phyloP scores from a whole-genome alignment of 495 filamentous ascomycete genomes.

The Daldinia loculata region DNA sequence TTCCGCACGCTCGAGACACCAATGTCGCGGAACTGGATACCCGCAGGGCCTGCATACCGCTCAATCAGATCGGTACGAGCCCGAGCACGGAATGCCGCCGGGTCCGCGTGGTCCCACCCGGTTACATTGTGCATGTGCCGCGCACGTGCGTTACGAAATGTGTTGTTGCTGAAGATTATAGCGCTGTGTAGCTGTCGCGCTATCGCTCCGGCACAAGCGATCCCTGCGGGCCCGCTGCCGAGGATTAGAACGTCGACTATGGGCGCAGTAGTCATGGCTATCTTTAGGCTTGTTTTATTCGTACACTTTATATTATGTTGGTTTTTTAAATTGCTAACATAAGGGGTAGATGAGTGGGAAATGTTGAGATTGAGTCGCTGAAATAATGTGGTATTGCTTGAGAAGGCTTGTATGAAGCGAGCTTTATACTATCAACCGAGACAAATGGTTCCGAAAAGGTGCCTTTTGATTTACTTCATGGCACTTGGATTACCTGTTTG shows the following conservation, averaged over 20 bases:
- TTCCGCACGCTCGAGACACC: constrained; percentile 44
- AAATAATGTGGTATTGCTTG: not conserved
- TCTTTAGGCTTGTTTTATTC: not conserved
- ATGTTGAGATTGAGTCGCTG: not conserved
- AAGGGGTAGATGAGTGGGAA: not conserved
- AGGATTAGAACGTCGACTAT: constrained; percentile 62
- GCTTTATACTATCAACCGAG: not conserved
- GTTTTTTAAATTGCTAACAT: not conserved
- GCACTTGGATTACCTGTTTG: not conserved
- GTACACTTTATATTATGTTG: not conserved
- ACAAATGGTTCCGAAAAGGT: not conserved
- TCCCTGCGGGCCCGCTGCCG: constrained; percentile 65
- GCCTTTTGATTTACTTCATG: not conserved
- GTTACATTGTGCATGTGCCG: constrained; percentile 63
- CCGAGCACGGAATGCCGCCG: constrained; percentile 51
- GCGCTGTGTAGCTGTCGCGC: constrained; percentile 58
- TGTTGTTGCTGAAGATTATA: constrained; percentile 59
- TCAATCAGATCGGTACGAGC: constrained; percentile 48
- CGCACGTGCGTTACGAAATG: constrained; percentile 58
- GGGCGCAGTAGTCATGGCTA: not conserved
- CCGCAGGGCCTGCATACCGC: constrained; percentile 48
- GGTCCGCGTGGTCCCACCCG: constrained; percentile 58
- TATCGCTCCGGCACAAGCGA: constrained; percentile 57
- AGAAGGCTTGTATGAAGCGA: no score
- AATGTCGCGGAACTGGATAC: constrained; percentile 48